phyloP scores from a whole-genome alignment of 352 stramenopile species.

The Pythium guiyangense region DNA sequence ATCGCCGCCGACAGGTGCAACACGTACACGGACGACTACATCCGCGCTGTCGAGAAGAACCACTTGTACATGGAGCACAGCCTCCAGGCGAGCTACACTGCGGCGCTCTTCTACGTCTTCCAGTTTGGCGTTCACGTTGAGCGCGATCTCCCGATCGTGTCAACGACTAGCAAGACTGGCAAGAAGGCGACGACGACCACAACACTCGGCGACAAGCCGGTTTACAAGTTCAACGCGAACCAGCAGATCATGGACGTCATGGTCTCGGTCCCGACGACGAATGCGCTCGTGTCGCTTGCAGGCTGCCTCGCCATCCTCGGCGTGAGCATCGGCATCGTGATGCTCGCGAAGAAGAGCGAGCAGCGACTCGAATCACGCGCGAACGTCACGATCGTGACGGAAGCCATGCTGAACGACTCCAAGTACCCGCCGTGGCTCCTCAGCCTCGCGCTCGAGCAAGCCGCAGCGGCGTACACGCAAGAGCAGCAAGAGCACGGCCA shows the following conservation, averaged over 20 bases:
- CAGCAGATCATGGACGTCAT: slow-evolving; percentile 3
- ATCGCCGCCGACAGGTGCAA: background rate
- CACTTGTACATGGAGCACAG: too few species aligned
- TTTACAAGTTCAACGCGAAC: too few species aligned
- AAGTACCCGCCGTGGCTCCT: slow-evolving; percentile 11
- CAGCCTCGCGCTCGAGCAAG: background rate
- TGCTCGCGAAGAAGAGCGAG: background rate
- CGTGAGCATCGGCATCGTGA: background rate
- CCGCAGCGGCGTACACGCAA: too few species aligned
- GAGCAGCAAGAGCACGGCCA: background rate
- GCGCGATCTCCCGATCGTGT: background rate
- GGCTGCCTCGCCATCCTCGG: background rate
- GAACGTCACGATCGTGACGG: slow-evolving; percentile 1
- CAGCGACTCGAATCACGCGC: background rate
- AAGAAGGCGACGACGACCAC: background rate
- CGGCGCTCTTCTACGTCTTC: slow-evolving; percentile 34
- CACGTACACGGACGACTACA: slow-evolving; percentile 5
- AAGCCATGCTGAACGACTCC: slow-evolving; percentile 3
- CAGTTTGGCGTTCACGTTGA: slow-evolving; percentile 17
- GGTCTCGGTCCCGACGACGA: too few species aligned
- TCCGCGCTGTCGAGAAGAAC: too few species aligned
- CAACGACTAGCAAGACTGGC: background rate
- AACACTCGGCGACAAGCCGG: too few species aligned
- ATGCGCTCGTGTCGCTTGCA: slow-evolving; percentile 4
- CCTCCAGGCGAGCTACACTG: too few species aligned